A percentile compares a stretch with the other conserved stretches of the same genome.
Conservation (phyloP, 495 filamentous ascomycete species). For the Eremomyces bilateralis region DNA sequence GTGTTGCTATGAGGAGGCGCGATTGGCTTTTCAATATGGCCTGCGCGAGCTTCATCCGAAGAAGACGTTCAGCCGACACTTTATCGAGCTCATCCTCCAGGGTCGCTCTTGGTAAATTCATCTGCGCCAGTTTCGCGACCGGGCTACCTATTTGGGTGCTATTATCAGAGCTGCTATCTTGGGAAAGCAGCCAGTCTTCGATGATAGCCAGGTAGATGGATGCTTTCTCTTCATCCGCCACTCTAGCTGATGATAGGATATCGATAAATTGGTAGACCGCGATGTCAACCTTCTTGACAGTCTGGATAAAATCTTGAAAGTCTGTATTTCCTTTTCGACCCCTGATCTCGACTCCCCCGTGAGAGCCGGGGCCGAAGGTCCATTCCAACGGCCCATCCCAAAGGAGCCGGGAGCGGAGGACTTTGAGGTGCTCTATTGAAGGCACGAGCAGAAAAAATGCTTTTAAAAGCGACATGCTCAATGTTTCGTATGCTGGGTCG, state of each 20-base stretch:
- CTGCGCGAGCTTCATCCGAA: no score
- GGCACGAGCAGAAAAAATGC: conserved; percentile 24
- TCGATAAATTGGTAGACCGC: conserved; percentile 30
- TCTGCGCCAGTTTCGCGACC: conserved; percentile 2
- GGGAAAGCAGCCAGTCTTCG: conserved; percentile 34
- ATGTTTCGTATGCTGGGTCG: conserved; percentile 4
- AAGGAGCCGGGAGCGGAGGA: conserved; percentile 27
- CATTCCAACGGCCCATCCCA: conserved; percentile 29
- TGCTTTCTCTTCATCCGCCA: conserved; percentile 34
- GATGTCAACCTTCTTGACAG: conserved; percentile 24
- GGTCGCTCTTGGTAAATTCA: background rate
- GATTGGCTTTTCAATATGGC: no score
- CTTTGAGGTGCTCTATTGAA: conserved; percentile 20
- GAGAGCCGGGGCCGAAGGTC: conserved; percentile 21
- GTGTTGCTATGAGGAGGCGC: no score
- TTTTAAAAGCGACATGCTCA: conserved; percentile 18
- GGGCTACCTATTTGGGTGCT: background rate
- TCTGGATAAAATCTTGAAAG: conserved; percentile 14
- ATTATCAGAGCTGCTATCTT: background rate
- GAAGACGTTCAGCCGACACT: conserved; percentile 26
- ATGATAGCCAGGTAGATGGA: conserved; percentile 42
- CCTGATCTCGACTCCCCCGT: conserved; percentile 21
- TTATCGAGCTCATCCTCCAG: conserved; percentile 20
- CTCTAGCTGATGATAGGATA: conserved; percentile 28
- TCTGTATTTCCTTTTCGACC: conserved; percentile 10